phyloP scores from a whole-genome alignment of 371 early-diverging fungal species.

The Mucor lusitanicus region DNA sequence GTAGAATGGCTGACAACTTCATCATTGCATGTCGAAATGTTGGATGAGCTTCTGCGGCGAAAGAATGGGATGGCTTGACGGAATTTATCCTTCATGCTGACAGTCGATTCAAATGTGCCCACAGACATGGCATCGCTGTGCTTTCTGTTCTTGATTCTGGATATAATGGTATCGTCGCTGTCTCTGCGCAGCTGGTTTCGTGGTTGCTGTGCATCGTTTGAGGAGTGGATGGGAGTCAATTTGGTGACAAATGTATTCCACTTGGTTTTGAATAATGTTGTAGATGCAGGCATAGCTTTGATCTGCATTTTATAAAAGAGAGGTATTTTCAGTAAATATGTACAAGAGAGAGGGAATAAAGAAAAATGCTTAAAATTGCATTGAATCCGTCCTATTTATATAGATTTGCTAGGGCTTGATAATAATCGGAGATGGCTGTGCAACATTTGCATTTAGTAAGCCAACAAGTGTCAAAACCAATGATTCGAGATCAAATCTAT shows the following conservation, averaged over 20 bases:
- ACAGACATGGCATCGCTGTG: constrained; percentile 22
- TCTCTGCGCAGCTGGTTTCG: not conserved
- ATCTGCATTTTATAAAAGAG: constrained; percentile 3
- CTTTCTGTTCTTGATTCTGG: constrained; percentile 11
- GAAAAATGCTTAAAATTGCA: not conserved
- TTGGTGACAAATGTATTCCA: constrained; percentile 10
- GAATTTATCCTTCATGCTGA: constrained; percentile 16
- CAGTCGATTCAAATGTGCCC: constrained; percentile 20
- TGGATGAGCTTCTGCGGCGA: constrained; percentile 6
- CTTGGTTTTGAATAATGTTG: constrained; percentile 8
- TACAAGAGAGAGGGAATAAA: not conserved
- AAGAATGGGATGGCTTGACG: constrained; percentile 22
- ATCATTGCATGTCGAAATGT: not conserved
- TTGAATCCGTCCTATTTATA: not conserved
- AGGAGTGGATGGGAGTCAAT: not conserved
- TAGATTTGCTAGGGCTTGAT: not conserved
- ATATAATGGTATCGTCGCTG: not conserved
- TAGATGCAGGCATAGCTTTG: constrained; percentile 10
- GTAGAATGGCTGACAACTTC: not conserved
- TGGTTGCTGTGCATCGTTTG: not conserved
- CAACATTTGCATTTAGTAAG: not conserved
- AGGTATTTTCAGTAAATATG: not conserved
- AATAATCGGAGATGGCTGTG: constrained; percentile 2
- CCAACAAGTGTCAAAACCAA: constrained; percentile 5
- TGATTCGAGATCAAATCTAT: not conserved